phyloP scores from a whole-genome alignment of 352 stramenopile genomes.

The Pythium apleroticum region DNA sequence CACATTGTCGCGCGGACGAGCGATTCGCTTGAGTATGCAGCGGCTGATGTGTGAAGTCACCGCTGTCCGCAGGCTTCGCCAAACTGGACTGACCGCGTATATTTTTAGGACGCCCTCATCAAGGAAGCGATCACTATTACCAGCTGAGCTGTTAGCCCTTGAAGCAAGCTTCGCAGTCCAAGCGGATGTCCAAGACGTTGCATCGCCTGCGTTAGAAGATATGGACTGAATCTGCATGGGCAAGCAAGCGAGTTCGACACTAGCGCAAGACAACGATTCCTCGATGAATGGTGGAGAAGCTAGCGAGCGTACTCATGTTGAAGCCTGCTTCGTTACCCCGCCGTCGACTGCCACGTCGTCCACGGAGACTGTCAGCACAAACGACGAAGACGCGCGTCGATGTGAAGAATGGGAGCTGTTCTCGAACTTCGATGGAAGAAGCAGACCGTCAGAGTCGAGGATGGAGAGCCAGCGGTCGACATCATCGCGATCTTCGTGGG shows the following conservation, averaged over 20 bases:
- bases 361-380: conserved; percentile 24
- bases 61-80: no score
- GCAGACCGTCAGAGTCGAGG: conserved; percentile 9
- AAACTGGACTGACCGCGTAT: conserved; percentile 5
- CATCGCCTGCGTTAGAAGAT: conserved; percentile 1
- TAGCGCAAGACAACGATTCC: not conserved
- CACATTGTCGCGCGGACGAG: no score
- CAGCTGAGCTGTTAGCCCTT: not conserved
- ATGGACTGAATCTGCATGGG: conserved; percentile 17
- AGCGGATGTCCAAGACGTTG: conserved; percentile 7
- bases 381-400: conserved; percentile 22
- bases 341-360: conserved; percentile 21
- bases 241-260: not conserved
- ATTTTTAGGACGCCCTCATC: not conserved
- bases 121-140: not conserved
- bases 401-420: conserved; percentile 34
- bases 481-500: not conserved
- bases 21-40: no score
- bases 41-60: no score
- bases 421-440: conserved; percentile 11
- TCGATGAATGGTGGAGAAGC: not conserved
- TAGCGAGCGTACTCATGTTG: not conserved
- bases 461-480: not conserved
- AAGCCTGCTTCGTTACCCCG: not conserved
- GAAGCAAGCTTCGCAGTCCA: not conserved